A percentile compares a stretch with the other conserved stretches of the same genome.
Conservation (phyloP, 2,329 filamentous ascomycete genomes). For the Colletotrichum agaves region DNA sequence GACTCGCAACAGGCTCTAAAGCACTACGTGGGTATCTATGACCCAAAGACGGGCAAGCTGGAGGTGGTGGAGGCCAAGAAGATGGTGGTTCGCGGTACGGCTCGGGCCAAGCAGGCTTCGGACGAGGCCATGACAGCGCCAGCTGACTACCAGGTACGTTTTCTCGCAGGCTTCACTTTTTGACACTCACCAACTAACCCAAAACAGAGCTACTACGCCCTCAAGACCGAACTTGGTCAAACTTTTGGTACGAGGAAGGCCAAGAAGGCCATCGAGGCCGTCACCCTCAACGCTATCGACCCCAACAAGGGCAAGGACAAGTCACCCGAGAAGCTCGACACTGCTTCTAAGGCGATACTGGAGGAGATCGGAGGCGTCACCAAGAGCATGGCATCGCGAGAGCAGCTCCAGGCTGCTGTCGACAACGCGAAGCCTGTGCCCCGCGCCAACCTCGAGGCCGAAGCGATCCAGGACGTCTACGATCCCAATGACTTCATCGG, state of each 20-base stretch:
- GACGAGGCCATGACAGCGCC: constrained; percentile 55
- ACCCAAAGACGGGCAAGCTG: constrained; percentile 68
- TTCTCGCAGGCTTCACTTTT: not conserved
- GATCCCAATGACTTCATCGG: constrained; percentile 74
- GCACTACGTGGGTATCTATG: constrained; percentile 74
- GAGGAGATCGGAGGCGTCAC: constrained; percentile 70
- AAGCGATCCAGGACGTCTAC: constrained; percentile 79
- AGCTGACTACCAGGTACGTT: constrained; percentile 38
- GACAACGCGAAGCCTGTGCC: constrained; percentile 80
- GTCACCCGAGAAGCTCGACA: constrained; percentile 62
- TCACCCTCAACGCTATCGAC: constrained; percentile 77
- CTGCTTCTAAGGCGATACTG: constrained; percentile 69
- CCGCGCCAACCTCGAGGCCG: constrained; percentile 73
- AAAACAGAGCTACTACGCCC: constrained; percentile 66
- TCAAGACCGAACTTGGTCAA: constrained; percentile 76
- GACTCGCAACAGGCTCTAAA: constrained; percentile 56
- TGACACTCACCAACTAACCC: constrained; percentile 11
- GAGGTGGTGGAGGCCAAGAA: constrained; percentile 72
- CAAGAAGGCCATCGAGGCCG: constrained; percentile 77
- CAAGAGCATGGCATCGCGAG: constrained; percentile 72
- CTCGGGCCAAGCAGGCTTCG: constrained; percentile 64
- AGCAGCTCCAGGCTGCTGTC: constrained; percentile 71
- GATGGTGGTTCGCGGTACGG: constrained; percentile 68
- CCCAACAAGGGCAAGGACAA: constrained; percentile 48
- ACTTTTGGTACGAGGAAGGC: constrained; percentile 89